Evolutionary conservation across 805 yeast species (phyloP).

Genomic region (Pichia pseudocactophila): DNA sequence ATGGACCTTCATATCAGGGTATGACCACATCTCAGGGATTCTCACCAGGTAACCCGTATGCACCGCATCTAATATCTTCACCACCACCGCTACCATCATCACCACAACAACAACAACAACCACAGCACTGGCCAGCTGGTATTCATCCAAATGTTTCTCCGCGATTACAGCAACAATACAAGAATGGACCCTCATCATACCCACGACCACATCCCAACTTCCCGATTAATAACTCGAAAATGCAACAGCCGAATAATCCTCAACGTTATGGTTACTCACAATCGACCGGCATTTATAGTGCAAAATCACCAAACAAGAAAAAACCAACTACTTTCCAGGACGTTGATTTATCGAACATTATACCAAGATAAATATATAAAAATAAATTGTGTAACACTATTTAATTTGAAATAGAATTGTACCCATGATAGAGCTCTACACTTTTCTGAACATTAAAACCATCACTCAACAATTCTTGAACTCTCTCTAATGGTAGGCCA

Average conservation of each 20-base stretch:
- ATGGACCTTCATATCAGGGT: background rate
- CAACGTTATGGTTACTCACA: background rate
- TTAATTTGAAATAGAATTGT: background rate
- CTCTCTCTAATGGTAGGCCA: conserved; percentile 85
- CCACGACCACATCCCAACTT: too few species aligned
- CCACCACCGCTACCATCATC: background rate
- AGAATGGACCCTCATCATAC: background rate
- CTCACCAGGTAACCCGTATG: background rate
- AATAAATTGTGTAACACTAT: background rate
- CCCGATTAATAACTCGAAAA: too few species aligned
- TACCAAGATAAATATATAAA: conserved; percentile 6
- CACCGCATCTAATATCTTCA: background rate
- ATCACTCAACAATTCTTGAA: conserved; percentile 66
- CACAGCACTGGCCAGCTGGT: background rate
- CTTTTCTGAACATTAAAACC: conserved; percentile 74
- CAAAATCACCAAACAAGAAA: background rate
- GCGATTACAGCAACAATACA: background rate
- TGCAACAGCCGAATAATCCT: too few species aligned
- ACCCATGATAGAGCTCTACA: too few species aligned
- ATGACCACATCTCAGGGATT: background rate
- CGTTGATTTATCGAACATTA: conserved; percentile 9
- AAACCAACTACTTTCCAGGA: conserved; percentile 3
- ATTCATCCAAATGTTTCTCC: too few species aligned
- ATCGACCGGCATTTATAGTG: background rate
- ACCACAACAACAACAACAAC: background rate